Evolutionary conservation across 2,329 filamentous ascomycete genomes (phyloP).

Genomic region (Exophiala xenobiotica): DNA sequence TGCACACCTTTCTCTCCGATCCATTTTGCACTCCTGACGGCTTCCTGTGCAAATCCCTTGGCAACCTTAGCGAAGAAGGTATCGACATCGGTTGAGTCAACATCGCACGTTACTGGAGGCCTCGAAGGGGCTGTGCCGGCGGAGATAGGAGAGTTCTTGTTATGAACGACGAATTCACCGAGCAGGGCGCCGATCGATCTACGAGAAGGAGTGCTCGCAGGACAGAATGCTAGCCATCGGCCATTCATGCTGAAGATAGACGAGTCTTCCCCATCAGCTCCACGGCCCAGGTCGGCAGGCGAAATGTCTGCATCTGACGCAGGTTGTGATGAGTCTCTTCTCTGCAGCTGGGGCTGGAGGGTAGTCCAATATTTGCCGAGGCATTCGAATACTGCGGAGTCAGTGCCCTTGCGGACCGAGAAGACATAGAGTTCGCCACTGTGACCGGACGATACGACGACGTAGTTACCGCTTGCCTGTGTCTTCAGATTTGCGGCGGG

Average conservation of each 20-base stretch:
- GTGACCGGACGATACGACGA: slow-evolving; percentile 73
- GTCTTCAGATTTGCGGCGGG: slow-evolving; percentile 69
- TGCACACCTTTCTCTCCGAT: slow-evolving; percentile 51
- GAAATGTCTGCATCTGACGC: slow-evolving; percentile 46
- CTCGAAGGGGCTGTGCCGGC: slow-evolving; percentile 43
- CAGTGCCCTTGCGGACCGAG: slow-evolving; percentile 37
- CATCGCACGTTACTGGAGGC: slow-evolving; percentile 44
- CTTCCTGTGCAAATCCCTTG: slow-evolving; percentile 50
- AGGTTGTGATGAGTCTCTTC: slow-evolving; percentile 47
- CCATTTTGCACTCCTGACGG: slow-evolving; percentile 50
- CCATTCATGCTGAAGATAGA: slow-evolving; percentile 46
- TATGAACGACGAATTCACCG: slow-evolving; percentile 37
- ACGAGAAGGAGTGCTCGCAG: slow-evolving; percentile 41
- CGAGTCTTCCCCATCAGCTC: slow-evolving; percentile 33
- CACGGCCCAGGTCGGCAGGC: slow-evolving; percentile 39
- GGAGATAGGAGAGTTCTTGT: slow-evolving; percentile 43
- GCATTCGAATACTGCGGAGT: slow-evolving; percentile 56
- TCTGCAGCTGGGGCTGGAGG: slow-evolving; percentile 57
- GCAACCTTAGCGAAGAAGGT: slow-evolving; percentile 50
- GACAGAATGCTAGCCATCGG: slow-evolving; percentile 48
- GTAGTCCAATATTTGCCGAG: slow-evolving; percentile 91
- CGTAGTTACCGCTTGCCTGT: slow-evolving; percentile 67
- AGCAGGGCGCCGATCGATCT: slow-evolving; percentile 43
- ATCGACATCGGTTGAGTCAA: slow-evolving; percentile 48
- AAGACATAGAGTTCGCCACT: slow-evolving; percentile 90